Conservation (phyloP, 176 grass and related monocot genomes). For the Areca catechu region DNA sequence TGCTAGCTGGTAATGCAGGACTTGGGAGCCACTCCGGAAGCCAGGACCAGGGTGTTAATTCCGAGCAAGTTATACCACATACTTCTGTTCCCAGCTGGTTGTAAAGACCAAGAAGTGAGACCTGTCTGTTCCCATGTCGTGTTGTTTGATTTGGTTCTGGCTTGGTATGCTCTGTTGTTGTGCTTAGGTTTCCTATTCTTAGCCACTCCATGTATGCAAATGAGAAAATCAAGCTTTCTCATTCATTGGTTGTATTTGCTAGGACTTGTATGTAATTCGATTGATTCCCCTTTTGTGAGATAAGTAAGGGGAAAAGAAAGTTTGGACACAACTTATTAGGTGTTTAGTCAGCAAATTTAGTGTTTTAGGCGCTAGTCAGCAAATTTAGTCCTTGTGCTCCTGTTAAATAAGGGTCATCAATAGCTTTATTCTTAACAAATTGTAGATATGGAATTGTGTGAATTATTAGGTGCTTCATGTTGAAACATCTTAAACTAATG, state of each 20-base stretch:
- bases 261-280: neutral
- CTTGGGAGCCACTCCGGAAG: constrained; percentile 10
- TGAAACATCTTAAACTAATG: too few relatives aligned
- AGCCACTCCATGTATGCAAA: neutral
- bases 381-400: too few relatives aligned
- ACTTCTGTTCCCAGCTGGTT: constrained; percentile 15
- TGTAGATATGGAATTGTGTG: too few relatives aligned
- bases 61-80: constrained; percentile 14
- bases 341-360: too few relatives aligned
- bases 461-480: too few relatives aligned
- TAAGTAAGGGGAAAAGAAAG: constrained; percentile 28
- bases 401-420: too few relatives aligned
- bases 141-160: neutral
- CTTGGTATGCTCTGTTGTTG: constrained; percentile 2
- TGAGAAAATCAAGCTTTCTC: constrained; percentile 6
- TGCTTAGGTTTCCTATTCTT: neutral
- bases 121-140: constrained; percentile 2
- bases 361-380: too few relatives aligned
- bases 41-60: neutral
- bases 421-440: too few relatives aligned
- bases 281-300: constrained; percentile 1
- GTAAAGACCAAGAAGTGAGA: neutral
- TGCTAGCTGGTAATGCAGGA: constrained; percentile 29
- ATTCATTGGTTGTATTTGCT: neutral
- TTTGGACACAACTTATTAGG: neutral